A percentile compares a stretch with the other conserved stretches of the same genome.
phyloP scores from a whole-genome alignment of 1,284 basidiomycete species.

The Ceratobasidium sp. region DNA sequence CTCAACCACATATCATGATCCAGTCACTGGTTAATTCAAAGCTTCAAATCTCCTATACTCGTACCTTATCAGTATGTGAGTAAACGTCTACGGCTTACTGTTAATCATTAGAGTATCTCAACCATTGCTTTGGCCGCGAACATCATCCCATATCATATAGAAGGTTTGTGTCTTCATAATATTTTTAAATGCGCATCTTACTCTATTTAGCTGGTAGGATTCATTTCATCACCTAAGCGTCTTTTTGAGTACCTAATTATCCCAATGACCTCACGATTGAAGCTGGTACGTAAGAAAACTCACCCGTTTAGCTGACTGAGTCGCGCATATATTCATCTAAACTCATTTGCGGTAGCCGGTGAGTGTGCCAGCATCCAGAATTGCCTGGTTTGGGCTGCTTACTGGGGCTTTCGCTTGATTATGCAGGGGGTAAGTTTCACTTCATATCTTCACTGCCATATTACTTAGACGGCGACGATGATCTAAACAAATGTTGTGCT shows the following conservation, averaged over 20 bases:
- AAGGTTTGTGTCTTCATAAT: neutral
- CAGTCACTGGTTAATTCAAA: neutral
- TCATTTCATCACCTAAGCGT: neutral
- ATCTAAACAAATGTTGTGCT: neutral
- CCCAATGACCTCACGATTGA: neutral
- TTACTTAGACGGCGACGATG: neutral
- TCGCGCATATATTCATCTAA: neutral
- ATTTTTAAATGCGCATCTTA: neutral
- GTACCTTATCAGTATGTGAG: neutral
- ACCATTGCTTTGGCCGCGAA: neutral
- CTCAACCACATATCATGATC: neutral
- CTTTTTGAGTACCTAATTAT: neutral
- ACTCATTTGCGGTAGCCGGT: neutral
- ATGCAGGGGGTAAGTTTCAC: neutral
- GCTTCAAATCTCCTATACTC: neutral
- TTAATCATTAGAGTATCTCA: neutral
- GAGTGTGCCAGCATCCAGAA: neutral
- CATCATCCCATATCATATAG: neutral
- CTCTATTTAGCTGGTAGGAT: neutral
- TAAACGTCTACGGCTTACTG: neutral
- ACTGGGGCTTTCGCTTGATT: neutral
- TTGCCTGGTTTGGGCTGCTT: neutral
- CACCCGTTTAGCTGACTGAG: neutral
- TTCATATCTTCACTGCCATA: neutral
- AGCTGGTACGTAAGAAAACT: neutral